These are phyloP conservation scores for Microthlaspi erraticum DNA, from an alignment of 345 rosid genomes.

Conservation along the genomic window DNA sequence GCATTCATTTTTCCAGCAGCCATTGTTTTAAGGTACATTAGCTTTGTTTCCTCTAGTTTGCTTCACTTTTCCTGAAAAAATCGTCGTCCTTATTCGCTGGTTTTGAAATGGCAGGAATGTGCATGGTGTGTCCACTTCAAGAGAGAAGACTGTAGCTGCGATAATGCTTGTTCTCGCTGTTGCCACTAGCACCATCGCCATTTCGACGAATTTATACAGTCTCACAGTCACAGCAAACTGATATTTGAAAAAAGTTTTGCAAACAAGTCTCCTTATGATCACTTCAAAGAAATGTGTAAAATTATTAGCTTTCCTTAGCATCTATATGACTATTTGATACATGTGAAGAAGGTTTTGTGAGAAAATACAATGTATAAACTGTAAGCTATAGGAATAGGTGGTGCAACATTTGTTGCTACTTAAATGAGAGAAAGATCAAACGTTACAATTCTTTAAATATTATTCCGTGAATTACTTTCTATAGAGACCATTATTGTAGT, in stretches of 20 bases:
- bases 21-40: constrained; percentile 71
- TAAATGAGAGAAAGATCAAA: too few species aligned
- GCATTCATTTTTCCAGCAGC: constrained; percentile 88
- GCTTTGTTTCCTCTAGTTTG: background rate
- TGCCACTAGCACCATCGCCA: constrained; percentile 51
- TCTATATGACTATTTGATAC: background rate
- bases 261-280: constrained; percentile 38
- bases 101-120: constrained; percentile 44
- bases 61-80: background rate
- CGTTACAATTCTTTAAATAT: too few species aligned
- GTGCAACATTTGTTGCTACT: too few species aligned
- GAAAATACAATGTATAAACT: constrained; percentile 9
- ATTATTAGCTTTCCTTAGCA: background rate
- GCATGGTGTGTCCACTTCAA: constrained; percentile 51
- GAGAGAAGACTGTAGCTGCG: constrained; percentile 47
- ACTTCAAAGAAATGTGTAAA: constrained; percentile 40
- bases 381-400: background rate
- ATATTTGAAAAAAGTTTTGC: constrained; percentile 14
- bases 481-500: too few species aligned
- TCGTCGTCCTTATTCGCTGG: background rate
- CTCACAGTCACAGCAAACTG: constrained; percentile 35
- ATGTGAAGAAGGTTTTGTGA: constrained; percentile 29
- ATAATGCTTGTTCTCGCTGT: constrained; percentile 49
- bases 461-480: too few species aligned
- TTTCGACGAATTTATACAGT: constrained; percentile 42